Conservation (phyloP, 1,284 basidiomycete genomes). For the Inonotus obliquus region DNA sequence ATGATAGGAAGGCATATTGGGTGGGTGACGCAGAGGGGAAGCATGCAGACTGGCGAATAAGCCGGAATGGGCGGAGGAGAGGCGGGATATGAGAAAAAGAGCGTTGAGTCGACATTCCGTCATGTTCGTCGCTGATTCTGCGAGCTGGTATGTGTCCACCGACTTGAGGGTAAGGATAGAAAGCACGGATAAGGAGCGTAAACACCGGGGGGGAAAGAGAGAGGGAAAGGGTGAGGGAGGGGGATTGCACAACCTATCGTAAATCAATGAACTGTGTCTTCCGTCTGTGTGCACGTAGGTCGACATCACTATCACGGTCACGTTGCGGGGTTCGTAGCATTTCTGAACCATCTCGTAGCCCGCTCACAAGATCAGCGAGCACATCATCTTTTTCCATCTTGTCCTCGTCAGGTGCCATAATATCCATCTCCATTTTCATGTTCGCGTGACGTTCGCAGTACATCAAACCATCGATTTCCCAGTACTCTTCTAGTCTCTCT, state of each 20-base stretch:
- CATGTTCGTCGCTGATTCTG: neutral
- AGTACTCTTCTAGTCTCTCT: slow-evolving; percentile 71
- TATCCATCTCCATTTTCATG: slow-evolving; percentile 20
- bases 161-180: neutral
- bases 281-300: slow-evolving; percentile 13
- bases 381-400: neutral
- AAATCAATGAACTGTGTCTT: slow-evolving; percentile 19
- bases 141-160: neutral
- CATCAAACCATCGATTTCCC: slow-evolving; percentile 79
- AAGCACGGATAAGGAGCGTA: neutral
- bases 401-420: slow-evolving; percentile 11
- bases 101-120: neutral
- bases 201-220: neutral
- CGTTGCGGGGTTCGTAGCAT: slow-evolving; percentile 1
- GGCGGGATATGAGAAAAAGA: neutral
- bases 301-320: slow-evolving; percentile 11
- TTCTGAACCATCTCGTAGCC: neutral
- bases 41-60: neutral
- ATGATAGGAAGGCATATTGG: neutral
- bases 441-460: slow-evolving; percentile 74
- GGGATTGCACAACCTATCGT: neutral
- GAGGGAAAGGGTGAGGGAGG: neutral
- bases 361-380: slow-evolving; percentile 4
- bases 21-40: neutral
- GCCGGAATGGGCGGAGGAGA: neutral